Percentiles rank a stretch among this genome's conserved stretches.
Conservation (phyloP, 108 stramenopile species). For the Epithemia pelagica region DNA sequence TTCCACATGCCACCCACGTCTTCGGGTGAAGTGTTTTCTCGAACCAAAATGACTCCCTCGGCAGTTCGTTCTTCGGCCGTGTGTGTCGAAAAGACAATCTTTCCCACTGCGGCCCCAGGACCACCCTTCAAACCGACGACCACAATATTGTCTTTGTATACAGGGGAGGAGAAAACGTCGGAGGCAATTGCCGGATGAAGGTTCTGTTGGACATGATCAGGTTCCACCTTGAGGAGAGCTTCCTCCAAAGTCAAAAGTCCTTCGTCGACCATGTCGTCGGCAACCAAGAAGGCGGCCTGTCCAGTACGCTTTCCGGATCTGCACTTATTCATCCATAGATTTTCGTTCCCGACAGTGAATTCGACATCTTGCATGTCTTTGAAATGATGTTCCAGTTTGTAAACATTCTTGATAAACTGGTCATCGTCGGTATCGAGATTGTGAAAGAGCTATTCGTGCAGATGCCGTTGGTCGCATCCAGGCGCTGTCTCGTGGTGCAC, state of each 20-base stretch:
- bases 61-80: slow-evolving; percentile 60
- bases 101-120: slow-evolving; percentile 85
- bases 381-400: slow-evolving; percentile 74
- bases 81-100: slow-evolving; percentile 67
- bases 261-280: slow-evolving; percentile 73
- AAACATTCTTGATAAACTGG: slow-evolving; percentile 65
- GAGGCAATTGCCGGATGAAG: slow-evolving; percentile 73
- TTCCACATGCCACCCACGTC: slow-evolving; percentile 90
- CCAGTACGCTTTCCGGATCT: slow-evolving; percentile 82
- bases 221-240: slow-evolving; percentile 69
- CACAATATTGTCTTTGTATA: slow-evolving; percentile 57
- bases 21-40: slow-evolving; percentile 60
- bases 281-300: slow-evolving; percentile 78
- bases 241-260: slow-evolving; percentile 62
- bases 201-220: slow-evolving; percentile 76
- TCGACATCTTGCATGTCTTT: slow-evolving; percentile 90
- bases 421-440: too few relatives aligned
- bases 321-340: slow-evolving; percentile 88
- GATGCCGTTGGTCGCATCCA: too few relatives aligned
- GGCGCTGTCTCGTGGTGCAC: too few relatives aligned
- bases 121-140: slow-evolving; percentile 75
- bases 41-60: slow-evolving; percentile 68
- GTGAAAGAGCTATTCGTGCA: too few relatives aligned
- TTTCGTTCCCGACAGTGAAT: slow-evolving; percentile 83
- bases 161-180: slow-evolving; percentile 38